Conservation (phyloP, 1,284 basidiomycete genomes). For the Tilletia indica region DNA sequence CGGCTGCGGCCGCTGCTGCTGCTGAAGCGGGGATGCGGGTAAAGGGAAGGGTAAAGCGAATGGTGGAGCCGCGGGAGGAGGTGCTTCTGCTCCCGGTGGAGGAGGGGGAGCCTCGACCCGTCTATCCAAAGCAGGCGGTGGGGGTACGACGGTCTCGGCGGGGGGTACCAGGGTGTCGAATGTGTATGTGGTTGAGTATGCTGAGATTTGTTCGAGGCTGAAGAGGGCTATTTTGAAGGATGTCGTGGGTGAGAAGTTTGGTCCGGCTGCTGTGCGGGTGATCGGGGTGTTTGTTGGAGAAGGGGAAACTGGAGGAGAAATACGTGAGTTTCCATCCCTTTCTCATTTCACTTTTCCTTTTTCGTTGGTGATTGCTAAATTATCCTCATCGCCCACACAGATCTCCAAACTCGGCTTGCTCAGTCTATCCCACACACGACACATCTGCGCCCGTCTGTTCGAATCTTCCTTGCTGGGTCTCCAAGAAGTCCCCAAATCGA, state of each 20-base stretch:
- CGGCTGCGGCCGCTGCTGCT: constrained; percentile 12
- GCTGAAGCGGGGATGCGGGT: background rate
- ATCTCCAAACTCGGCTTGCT: constrained; percentile 91
- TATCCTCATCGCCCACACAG: too few species aligned
- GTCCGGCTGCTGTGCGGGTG: constrained; percentile 79
- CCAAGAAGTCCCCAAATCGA: constrained; percentile 54
- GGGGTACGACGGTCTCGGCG: constrained; percentile 36
- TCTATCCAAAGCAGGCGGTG: constrained; percentile 19
- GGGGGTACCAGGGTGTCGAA: constrained; percentile 31
- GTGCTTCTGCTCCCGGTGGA: too few species aligned
- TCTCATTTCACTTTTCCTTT: too few species aligned
- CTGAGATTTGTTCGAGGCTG: constrained; percentile 70
- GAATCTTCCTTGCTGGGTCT: constrained; percentile 45
- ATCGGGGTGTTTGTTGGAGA: constrained; percentile 75
- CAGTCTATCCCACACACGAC: constrained; percentile 79
- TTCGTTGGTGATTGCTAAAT: too few species aligned
- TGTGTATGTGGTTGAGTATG: constrained; percentile 42
- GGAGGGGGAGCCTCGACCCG: background rate
- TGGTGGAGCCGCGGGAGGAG: background rate
- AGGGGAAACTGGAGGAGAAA: constrained; percentile 96
- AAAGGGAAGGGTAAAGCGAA: constrained; percentile 5
- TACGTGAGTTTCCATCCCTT: too few species aligned
- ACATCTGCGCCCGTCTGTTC: constrained; percentile 71
- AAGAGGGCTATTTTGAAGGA: constrained; percentile 74
- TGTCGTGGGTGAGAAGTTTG: constrained; percentile 77